Percentiles rank a stretch among this genome's conserved stretches.
phyloP scores from a whole-genome alignment of 371 early-diverging fungal species.

The Nematocida parisii region DNA sequence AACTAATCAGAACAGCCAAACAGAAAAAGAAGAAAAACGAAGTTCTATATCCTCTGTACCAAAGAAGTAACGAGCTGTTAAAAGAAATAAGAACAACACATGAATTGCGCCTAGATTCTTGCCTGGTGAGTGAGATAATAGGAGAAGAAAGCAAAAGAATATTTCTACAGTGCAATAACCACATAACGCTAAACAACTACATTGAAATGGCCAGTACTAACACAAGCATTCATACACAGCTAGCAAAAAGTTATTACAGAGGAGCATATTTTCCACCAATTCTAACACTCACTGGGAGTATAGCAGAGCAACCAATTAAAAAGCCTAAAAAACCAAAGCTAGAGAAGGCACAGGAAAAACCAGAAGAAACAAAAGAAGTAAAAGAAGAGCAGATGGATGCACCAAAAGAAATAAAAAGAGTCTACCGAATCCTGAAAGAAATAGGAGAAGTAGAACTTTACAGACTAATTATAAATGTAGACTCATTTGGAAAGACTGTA shows the following conservation, averaged over 20 bases:
- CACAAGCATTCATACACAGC: background rate
- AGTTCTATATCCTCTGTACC: slow-evolving; percentile 37
- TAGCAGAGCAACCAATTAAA: background rate
- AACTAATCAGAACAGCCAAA: slow-evolving; percentile 57
- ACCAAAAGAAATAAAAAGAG: slow-evolving; percentile 31
- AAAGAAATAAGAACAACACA: slow-evolving; percentile 47
- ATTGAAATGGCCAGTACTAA: slow-evolving; percentile 7
- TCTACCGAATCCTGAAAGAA: slow-evolving; percentile 51
- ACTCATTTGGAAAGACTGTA: slow-evolving; percentile 67
- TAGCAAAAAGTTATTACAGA: background rate
- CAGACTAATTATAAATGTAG: slow-evolving; percentile 57
- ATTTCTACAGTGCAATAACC: slow-evolving; percentile 42
- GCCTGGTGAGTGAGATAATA: slow-evolving; percentile 51
- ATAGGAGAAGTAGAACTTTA: slow-evolving; percentile 55
- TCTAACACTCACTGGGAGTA: background rate
- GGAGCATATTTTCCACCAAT: slow-evolving; percentile 27
- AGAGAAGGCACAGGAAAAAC: slow-evolving; percentile 30
- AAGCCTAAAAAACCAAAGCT: slow-evolving; percentile 30
- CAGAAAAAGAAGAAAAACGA: slow-evolving; percentile 58
- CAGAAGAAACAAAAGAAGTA: slow-evolving; percentile 8
- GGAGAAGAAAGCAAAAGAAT: slow-evolving; percentile 43
- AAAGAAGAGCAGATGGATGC: slow-evolving; percentile 36
- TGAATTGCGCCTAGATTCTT: slow-evolving; percentile 65
- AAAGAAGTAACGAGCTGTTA: slow-evolving; percentile 58
- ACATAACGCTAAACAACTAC: slow-evolving; percentile 22